Evolutionary conservation across 768 basidiomycete genomes (phyloP).

Genomic region (Galerina marginata): DNA sequence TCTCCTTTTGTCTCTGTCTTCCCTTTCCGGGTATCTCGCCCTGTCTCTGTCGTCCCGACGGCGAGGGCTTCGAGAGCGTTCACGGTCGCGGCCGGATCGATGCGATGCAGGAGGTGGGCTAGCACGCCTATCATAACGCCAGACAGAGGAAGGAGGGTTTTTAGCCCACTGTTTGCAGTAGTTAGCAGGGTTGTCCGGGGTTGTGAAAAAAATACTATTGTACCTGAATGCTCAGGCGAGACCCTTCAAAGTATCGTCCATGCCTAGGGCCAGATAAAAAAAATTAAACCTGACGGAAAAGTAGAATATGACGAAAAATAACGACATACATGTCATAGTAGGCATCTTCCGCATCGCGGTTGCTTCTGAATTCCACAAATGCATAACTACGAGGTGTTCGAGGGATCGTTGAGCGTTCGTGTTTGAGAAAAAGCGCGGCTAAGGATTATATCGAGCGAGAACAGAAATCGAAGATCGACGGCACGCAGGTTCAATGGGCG

Average conservation of each 20-base stretch:
- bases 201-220: not conserved
- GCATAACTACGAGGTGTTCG: slow-evolving; percentile 40
- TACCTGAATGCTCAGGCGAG: slow-evolving; percentile 42
- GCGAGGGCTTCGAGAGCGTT: slow-evolving; percentile 36
- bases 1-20: slow-evolving; percentile 28
- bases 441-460: slow-evolving; percentile 18
- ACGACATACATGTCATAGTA: slow-evolving; percentile 42
- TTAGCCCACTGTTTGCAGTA: slow-evolving; percentile 40
- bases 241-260: slow-evolving; percentile 43
- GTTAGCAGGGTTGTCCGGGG: not conserved
- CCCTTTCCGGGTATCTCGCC: slow-evolving; percentile 27
- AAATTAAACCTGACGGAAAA: not conserved
- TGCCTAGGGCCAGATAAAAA: slow-evolving; percentile 29
- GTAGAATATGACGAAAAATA: not conserved
- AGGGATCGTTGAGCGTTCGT: slow-evolving; percentile 40
- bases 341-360: slow-evolving; percentile 43
- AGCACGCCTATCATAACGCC: slow-evolving; percentile 38
- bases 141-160: slow-evolving; percentile 44
- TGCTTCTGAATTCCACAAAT: slow-evolving; percentile 44
- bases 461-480: slow-evolving; percentile 18
- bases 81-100: slow-evolving; percentile 29
- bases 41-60: slow-evolving; percentile 33
- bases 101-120: slow-evolving; percentile 26
- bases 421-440: slow-evolving; percentile 24
- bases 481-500: slow-evolving; percentile 7